Evolutionary conservation across 2,329 filamentous ascomycete genomes (phyloP), one percentile per base, ranked within the genome.

Genomic region (Fusarium solani-melongenae): DNA sequence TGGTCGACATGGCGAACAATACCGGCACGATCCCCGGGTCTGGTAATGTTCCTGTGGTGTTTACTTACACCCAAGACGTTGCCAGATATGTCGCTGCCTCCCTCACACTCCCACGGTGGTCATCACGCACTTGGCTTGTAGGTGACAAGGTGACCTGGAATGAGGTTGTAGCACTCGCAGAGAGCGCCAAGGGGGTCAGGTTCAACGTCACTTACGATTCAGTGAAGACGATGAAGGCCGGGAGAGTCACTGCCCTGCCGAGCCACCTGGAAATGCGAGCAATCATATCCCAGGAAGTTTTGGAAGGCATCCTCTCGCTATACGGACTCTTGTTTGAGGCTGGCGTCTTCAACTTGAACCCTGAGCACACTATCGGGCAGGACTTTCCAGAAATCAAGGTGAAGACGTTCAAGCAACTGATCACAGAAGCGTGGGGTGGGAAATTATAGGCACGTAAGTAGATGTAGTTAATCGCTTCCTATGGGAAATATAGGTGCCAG

Each of bases 81-180:
- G 86, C 84, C 4, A 81, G 76, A 29, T 88, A 86, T 64, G 81
- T 88, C 6, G 82, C 81, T 8, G 81, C 80, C 11, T 69, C 80
- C 6, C 73, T 89, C 10, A 81, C 83, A 17, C 70, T 85, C n/a
- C 72, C 81, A 2, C 79, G 79, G 24, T 88, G 87, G 87, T 82
- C 84, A 5, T 79, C 81, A 34, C 74, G 79, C 20, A 75, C 79
- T 12, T 77, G 67, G 34, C 60, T 83, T 41, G 69, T 83, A 71
- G 84, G 84, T 0, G 84, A 86, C 58, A 79, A 79, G 27, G 64
- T 84, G 20, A 86, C 84, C 2, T 85, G 81, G 75, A 86, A 86
- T 46, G 79, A 87, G 72, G 72, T 87, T 6, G 58, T 88, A 15
- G 46, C 55, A 9, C 61, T 84, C 9, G 85, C 82, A 0, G 83